Conservation (phyloP, 1,284 basidiomycete species). For the Malassezia slooffiae region DNA sequence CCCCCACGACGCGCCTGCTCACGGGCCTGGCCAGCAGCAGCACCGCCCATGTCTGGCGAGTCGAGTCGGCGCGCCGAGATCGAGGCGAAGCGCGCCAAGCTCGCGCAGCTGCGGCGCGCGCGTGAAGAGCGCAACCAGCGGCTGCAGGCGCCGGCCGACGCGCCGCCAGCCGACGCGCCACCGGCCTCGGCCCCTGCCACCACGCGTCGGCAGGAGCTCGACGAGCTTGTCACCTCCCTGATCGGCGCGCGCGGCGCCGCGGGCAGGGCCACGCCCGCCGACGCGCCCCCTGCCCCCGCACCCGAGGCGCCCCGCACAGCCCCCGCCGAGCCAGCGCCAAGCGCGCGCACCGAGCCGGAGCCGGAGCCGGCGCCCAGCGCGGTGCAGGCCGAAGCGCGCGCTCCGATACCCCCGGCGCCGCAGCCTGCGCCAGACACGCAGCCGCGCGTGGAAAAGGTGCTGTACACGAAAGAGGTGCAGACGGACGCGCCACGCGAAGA, state of each 20-base stretch:
- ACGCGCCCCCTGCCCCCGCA: not conserved
- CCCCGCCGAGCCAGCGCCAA: not conserved
- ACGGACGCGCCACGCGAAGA: slow-evolving; percentile 51
- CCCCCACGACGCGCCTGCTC: too few species aligned
- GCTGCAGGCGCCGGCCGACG: too few species aligned
- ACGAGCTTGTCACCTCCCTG: slow-evolving; percentile 38
- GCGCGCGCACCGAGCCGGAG: too few species aligned
- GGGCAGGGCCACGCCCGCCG: not conserved
- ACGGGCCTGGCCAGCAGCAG: too few species aligned
- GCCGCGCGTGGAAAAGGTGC: slow-evolving; percentile 61
- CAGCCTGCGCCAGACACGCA: too few species aligned
- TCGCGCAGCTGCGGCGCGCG: slow-evolving; percentile 67
- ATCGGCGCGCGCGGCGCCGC: not conserved
- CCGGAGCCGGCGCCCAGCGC: too few species aligned
- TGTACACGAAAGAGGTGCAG: slow-evolving; percentile 88
- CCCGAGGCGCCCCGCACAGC: not conserved
- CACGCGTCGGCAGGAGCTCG: slow-evolving; percentile 22
- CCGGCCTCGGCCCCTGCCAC: not conserved
- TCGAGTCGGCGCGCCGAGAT: slow-evolving; percentile 63
- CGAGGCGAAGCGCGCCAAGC: slow-evolving; percentile 77
- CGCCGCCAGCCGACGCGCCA: slow-evolving; percentile 4
- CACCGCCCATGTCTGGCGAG: too few species aligned
- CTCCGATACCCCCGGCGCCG: too few species aligned
- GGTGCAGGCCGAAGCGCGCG: too few species aligned
- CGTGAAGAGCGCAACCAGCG: slow-evolving; percentile 55